Percentiles rank a stretch among this genome's conserved stretches.
phyloP scores from a whole-genome alignment of 768 basidiomycete genomes.

The Lactifluus rugatus region DNA sequence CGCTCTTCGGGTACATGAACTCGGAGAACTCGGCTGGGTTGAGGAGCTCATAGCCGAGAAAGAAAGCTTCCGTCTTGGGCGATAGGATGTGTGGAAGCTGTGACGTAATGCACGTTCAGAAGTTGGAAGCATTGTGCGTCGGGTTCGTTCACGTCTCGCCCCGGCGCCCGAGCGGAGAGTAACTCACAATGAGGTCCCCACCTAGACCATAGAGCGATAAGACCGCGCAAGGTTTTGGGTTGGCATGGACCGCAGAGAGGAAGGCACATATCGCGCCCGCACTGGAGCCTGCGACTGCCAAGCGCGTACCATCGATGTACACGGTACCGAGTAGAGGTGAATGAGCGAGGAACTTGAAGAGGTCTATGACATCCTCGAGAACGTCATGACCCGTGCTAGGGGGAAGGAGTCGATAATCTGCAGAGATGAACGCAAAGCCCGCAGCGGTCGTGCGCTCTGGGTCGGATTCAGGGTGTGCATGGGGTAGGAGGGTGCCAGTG shows the following conservation, averaged over 20 bases:
- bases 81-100: slow-evolving; percentile 44
- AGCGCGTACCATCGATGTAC: slow-evolving; percentile 33
- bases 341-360: slow-evolving; percentile 39
- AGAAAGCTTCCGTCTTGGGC: slow-evolving; percentile 42
- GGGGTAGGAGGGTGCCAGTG: not conserved
- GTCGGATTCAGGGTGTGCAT: not conserved
- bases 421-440: slow-evolving; percentile 52
- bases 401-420: slow-evolving; percentile 52
- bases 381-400: slow-evolving; percentile 47
- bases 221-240: slow-evolving; percentile 44
- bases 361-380: slow-evolving; percentile 46
- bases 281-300: slow-evolving; percentile 49
- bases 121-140: not conserved
- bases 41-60: slow-evolving; percentile 45
- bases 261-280: slow-evolving; percentile 58
- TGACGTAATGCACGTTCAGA: not conserved
- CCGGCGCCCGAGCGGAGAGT: not conserved
- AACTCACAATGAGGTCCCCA: slow-evolving; percentile 42
- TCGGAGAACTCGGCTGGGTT: slow-evolving; percentile 38
- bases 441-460: slow-evolving; percentile 37
- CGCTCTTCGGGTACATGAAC: slow-evolving; percentile 37
- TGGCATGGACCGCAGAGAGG: slow-evolving; percentile 44
- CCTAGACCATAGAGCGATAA: slow-evolving; percentile 55
- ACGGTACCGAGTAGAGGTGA: not conserved
- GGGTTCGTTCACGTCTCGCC: not conserved